Evolutionary conservation across 768 basidiomycete genomes (phyloP).

Genomic region (Pisolithus albus): DNA sequence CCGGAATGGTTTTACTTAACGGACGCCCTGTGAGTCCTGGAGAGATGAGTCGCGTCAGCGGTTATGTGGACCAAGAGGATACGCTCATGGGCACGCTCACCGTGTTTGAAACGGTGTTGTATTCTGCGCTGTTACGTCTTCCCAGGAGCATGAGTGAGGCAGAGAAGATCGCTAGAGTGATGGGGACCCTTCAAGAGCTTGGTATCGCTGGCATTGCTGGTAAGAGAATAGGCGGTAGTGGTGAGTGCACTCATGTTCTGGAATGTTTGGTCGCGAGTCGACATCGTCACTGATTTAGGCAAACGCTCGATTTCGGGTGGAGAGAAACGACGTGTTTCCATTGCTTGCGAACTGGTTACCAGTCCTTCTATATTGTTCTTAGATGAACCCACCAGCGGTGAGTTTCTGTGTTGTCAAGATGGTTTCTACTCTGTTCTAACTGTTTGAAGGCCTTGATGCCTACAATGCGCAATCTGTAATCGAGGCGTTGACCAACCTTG

Average conservation of each 20-base stretch:
- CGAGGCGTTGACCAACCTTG: slow-evolving; percentile 79
- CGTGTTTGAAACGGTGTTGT: slow-evolving; percentile 95
- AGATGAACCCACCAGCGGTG: slow-evolving; percentile 95
- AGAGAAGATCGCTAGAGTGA: slow-evolving; percentile 90
- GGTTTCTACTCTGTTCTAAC: slow-evolving; percentile 4
- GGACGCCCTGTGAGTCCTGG: slow-evolving; percentile 68
- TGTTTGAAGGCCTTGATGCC: slow-evolving; percentile 70
- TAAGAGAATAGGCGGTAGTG: slow-evolving; percentile 81
- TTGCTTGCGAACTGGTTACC: slow-evolving; percentile 97
- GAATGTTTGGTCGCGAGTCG: not conserved
- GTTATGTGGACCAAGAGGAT: slow-evolving; percentile 98
- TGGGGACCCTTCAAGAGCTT: slow-evolving; percentile 95
- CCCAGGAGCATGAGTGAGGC: slow-evolving; percentile 93
- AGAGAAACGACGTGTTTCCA: slow-evolving; percentile 93
- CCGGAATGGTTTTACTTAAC: slow-evolving; percentile 76
- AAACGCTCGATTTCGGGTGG: slow-evolving; percentile 92
- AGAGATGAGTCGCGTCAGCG: slow-evolving; percentile 80
- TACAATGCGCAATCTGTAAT: slow-evolving; percentile 96
- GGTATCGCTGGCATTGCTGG: slow-evolving; percentile 91
- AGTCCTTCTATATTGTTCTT: slow-evolving; percentile 94
- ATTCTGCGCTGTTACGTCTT: slow-evolving; percentile 83
- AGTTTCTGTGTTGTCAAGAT: slow-evolving; percentile 16
- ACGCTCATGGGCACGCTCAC: slow-evolving; percentile 95
- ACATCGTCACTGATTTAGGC: slow-evolving; percentile 34
- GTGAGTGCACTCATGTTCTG: slow-evolving; percentile 33